phyloP scores from a whole-genome alignment of 2,329 filamentous ascomycete species.

The Leptographium lundbergii region DNA sequence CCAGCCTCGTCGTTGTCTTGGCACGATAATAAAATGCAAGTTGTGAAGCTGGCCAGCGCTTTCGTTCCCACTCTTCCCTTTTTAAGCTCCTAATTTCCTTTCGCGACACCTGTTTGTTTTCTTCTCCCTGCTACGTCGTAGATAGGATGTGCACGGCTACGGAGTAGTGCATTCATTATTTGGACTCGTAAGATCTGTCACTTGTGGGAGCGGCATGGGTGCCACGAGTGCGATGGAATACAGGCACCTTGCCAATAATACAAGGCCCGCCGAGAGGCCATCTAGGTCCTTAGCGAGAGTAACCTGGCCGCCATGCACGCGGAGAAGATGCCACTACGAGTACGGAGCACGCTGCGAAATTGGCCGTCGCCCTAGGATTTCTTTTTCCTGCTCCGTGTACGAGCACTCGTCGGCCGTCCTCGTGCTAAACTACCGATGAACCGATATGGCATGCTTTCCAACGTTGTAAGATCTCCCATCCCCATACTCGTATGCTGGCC shows the following conservation, averaged over 20 bases:
- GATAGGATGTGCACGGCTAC: neutral
- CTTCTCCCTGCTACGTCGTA: neutral
- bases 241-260: neutral
- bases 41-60: neutral
- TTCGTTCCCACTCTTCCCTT: neutral
- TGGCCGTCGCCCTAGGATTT: neutral
- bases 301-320: neutral
- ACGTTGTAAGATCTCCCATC: neutral
- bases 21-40: neutral
- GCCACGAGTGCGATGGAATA: neutral
- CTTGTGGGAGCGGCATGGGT: neutral
- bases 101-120: neutral
- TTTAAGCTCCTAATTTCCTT: neutral
- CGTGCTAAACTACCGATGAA: neutral
- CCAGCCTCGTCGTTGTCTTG: neutral
- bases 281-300: neutral
- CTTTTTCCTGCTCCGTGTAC: no score
- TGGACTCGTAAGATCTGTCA: neutral
- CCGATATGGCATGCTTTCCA: neutral
- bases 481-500: neutral
- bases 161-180: neutral
- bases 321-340: neutral
- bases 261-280: neutral
- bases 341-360: neutral
- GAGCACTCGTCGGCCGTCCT: neutral